These are phyloP conservation scores for Tricholoma hemisulphureum DNA, from an alignment of 768 basidiomycete genomes.

Conservation along the genomic window DNA sequence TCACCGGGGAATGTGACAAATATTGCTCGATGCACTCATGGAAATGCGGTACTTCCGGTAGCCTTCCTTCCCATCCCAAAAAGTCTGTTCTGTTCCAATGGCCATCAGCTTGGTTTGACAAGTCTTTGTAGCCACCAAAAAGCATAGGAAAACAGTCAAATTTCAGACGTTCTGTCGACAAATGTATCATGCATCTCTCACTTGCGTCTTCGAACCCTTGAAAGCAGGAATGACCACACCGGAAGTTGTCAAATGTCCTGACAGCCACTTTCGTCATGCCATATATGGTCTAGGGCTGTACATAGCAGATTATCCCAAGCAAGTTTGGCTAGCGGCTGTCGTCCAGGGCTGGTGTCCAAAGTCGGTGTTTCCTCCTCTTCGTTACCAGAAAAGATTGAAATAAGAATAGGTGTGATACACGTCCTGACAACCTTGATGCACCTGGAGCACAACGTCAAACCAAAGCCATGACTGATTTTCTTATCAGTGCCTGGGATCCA, in stretches of 20 bases:
- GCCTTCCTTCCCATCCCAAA: conserved; percentile 37
- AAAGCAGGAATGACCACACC: conserved; percentile 28
- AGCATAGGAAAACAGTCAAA: conserved; percentile 8
- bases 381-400: conserved; percentile 11
- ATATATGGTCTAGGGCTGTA: conserved; percentile 33
- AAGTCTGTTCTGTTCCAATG: conserved; percentile 22
- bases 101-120: neutral
- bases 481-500: conserved; percentile 17
- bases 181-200: conserved; percentile 30
- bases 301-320: conserved; percentile 40
- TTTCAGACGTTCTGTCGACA: conserved; percentile 29
- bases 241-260: conserved; percentile 24
- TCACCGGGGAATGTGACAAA: too few species aligned
- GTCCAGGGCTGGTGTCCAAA: conserved; percentile 34
- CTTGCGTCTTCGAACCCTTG: conserved; percentile 20
- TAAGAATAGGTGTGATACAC: conserved; percentile 18
- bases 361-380: conserved; percentile 12
- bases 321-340: conserved; percentile 28
- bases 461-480: conserved; percentile 14
- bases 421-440: conserved; percentile 13
- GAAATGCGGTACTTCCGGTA: conserved; percentile 24
- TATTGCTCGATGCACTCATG: conserved; percentile 26
- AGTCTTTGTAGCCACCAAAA: neutral
- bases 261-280: conserved; percentile 28
- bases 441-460: conserved; percentile 15